Conservation (phyloP, 352 stramenopile species). For the Pythium guiyangense region DNA sequence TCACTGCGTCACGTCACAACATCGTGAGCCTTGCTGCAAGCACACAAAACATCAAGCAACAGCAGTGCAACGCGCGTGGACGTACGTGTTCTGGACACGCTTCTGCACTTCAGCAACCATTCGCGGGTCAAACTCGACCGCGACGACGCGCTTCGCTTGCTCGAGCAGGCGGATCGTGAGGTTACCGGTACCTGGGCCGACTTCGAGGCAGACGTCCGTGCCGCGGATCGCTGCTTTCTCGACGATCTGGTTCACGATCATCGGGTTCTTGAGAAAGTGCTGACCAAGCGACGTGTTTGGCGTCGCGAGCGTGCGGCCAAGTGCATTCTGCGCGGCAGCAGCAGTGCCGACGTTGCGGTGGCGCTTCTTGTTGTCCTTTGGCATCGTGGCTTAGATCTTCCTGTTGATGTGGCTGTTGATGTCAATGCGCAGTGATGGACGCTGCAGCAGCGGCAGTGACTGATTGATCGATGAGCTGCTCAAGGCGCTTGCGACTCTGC, state of each 20-base stretch:
- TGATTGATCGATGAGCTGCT: not conserved
- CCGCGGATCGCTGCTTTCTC: slow-evolving; percentile 94
- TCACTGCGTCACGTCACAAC: slow-evolving; percentile 37
- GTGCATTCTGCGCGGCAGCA: slow-evolving; percentile 69
- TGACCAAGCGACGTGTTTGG: slow-evolving; percentile 97
- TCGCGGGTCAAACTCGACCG: slow-evolving; percentile 97
- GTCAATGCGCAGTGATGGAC: too few relatives aligned
- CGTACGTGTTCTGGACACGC: slow-evolving; percentile 95
- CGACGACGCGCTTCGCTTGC: slow-evolving; percentile 96
- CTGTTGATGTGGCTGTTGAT: not conserved
- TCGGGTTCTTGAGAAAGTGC: slow-evolving; percentile 99
- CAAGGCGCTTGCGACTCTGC: not conserved
- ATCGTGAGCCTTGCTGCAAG: not conserved
- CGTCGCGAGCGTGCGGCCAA: slow-evolving; percentile 91
- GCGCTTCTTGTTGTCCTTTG: slow-evolving; percentile 90
- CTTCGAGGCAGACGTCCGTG: slow-evolving; percentile 96
- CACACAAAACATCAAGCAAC: not conserved
- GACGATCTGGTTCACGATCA: slow-evolving; percentile 96
- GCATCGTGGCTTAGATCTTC: slow-evolving; percentile 29
- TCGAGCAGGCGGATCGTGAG: slow-evolving; percentile 98
- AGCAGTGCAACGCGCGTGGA: not conserved
- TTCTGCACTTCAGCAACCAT: slow-evolving; percentile 99
- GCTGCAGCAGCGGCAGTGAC: not conserved
- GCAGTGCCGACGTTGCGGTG: slow-evolving; percentile 62
- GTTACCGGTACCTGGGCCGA: slow-evolving; percentile 98